phyloP scores from a whole-genome alignment of 495 filamentous ascomycete genomes.

The Penicillium malachiteum region DNA sequence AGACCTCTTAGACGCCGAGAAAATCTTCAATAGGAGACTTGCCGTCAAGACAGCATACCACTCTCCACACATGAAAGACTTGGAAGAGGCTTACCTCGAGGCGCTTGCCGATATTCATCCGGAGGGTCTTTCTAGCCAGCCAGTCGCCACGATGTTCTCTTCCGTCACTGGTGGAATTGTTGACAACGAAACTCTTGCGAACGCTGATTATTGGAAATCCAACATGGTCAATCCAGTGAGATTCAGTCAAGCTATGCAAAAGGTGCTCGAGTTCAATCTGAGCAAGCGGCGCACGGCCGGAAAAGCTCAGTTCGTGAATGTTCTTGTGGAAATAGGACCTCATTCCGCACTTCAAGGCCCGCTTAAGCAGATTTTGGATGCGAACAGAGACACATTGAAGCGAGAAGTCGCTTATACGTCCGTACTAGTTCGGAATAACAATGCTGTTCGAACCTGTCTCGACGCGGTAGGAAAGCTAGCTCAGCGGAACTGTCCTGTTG shows the following conservation, averaged over 20 bases:
- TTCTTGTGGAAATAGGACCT: conserved; percentile 50
- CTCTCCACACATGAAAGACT: conserved; percentile 30
- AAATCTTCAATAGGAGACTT: conserved; percentile 12
- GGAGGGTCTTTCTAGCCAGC: neutral
- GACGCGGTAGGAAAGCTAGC: conserved; percentile 1
- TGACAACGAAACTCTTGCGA: neutral
- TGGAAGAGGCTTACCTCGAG: conserved; percentile 15
- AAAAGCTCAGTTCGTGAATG: neutral
- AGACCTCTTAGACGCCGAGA: conserved; percentile 1
- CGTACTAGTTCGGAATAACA: neutral
- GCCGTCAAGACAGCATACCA: conserved; percentile 24
- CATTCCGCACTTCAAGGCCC: conserved; percentile 37
- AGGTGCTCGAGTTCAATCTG: neutral
- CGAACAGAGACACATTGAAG: too few species aligned
- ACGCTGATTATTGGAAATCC: conserved; percentile 9
- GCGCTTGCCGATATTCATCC: too few species aligned
- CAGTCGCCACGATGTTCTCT: conserved; percentile 2
- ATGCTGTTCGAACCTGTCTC: conserved; percentile 1
- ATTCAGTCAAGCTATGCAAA: conserved; percentile 30
- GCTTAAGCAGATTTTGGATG: conserved; percentile 15
- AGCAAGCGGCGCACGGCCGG: neutral
- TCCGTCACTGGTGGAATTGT: conserved; percentile 1
- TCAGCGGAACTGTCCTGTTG: neutral
- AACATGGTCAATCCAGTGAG: conserved; percentile 25
- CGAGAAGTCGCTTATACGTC: neutral